Conservation (phyloP, 2,329 filamentous ascomycete species). For the Cladophialophora psammophila region DNA sequence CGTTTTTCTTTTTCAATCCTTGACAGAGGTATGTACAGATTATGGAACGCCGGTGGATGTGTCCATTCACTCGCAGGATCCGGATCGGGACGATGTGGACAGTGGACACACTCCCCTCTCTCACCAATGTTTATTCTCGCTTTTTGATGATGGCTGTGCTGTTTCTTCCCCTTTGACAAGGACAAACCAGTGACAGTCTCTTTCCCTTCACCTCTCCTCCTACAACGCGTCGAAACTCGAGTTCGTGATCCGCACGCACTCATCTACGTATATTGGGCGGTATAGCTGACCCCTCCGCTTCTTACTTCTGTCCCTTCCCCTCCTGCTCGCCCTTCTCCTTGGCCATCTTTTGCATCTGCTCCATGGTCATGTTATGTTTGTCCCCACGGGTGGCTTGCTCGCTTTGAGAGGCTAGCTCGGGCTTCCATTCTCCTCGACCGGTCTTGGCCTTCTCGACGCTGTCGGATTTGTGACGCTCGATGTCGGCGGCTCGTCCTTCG, state of each 20-base stretch:
- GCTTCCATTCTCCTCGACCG: slow-evolving; percentile 41
- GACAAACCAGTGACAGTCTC: neutral
- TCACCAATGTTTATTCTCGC: neutral
- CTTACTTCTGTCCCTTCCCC: neutral
- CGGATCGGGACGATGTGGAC: neutral
- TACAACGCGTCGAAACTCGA: neutral
- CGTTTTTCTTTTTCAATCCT: neutral
- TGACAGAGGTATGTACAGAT: slow-evolving; percentile 7
- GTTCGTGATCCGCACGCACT: neutral
- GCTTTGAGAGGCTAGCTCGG: slow-evolving; percentile 36
- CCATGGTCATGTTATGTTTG: slow-evolving; percentile 37
- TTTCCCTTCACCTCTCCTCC: neutral
- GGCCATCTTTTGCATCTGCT: slow-evolving; percentile 40
- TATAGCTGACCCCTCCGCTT: neutral
- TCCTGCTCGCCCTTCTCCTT: slow-evolving; percentile 23
- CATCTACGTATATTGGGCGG: neutral
- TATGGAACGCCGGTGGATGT: slow-evolving; percentile 4
- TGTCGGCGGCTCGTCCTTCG: slow-evolving; percentile 33
- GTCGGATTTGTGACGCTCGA: slow-evolving; percentile 39
- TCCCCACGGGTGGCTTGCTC: slow-evolving; percentile 35
- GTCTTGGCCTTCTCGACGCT: slow-evolving; percentile 36
- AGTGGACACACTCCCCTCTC: neutral
- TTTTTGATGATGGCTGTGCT: neutral
- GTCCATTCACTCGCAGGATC: neutral
- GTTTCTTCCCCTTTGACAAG: neutral